These are phyloP conservation scores for Vigna angularis DNA, from an alignment of 306 rosid genomes.

Conservation along the genomic window DNA sequence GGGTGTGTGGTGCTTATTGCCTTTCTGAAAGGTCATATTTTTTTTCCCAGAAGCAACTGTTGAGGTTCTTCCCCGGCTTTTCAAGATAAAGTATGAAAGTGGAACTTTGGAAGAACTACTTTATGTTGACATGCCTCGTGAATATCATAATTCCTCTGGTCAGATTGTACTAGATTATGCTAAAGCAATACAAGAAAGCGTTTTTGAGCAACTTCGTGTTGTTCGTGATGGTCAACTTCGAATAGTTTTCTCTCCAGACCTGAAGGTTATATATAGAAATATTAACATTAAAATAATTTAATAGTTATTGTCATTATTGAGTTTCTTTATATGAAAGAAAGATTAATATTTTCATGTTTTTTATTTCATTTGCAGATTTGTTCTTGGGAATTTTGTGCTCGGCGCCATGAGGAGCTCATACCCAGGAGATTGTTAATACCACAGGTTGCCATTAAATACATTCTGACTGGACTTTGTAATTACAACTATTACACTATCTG, in stretches of 20 bases:
- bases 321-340: constrained; percentile 21
- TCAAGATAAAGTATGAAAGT: constrained; percentile 95
- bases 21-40: constrained; percentile 31
- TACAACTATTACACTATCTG: constrained; percentile 22
- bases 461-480: constrained; percentile 30
- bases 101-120: constrained; percentile 98
- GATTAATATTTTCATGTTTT: constrained; percentile 32
- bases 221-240: constrained; percentile 99
- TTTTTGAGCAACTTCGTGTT: constrained; percentile 98
- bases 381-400: constrained; percentile 99
- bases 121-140: constrained; percentile 98
- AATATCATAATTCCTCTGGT: constrained; percentile 92
- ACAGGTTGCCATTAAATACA: constrained; percentile 66
- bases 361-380: constrained; percentile 68
- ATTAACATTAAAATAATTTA: constrained; percentile 17
- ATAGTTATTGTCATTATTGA: constrained; percentile 12
- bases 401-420: constrained; percentile 97
- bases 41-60: constrained; percentile 81
- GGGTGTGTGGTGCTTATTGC: constrained; percentile 15
- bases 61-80: constrained; percentile 98
- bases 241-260: constrained; percentile 89
- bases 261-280: constrained; percentile 66
- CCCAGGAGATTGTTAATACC: constrained; percentile 95
- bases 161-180: constrained; percentile 97
- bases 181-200: constrained; percentile 98